These are phyloP conservation scores for Trichoderma polysporum DNA, from an alignment of 2,329 filamentous ascomycete genomes.

Conservation along the genomic window DNA sequence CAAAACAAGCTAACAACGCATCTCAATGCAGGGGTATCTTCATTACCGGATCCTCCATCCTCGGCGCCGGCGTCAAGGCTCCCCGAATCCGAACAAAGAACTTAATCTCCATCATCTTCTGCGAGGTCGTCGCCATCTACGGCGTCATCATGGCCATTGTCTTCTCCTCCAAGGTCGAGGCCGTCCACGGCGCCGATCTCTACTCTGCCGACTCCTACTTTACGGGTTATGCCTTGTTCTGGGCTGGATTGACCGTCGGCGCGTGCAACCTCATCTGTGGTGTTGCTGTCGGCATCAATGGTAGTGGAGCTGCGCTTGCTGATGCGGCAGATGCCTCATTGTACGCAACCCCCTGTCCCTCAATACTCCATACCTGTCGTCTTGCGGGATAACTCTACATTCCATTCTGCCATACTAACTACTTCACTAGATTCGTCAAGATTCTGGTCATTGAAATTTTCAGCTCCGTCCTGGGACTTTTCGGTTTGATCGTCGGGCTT, in stretches of 20 bases:
- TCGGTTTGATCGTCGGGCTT: constrained; percentile 92
- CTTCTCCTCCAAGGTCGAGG: constrained; percentile 83
- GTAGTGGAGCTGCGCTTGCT: constrained; percentile 90
- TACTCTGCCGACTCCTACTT: constrained; percentile 82
- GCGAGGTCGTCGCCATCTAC: constrained; percentile 99
- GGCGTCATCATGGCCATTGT: constrained; percentile 99
- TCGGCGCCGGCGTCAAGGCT: constrained; percentile 93
- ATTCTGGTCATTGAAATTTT: constrained; percentile 99
- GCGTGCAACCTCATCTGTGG: constrained; percentile 95
- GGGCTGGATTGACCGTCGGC: constrained; percentile 91
- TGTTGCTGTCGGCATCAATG: constrained; percentile 96
- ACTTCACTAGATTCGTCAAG: constrained; percentile 77
- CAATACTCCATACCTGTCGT: not conserved
- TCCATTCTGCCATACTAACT: constrained; percentile 26
- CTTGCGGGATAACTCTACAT: not conserved
- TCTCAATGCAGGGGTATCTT: constrained; percentile 82
- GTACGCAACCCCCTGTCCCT: constrained; percentile 52
- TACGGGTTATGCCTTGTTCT: constrained; percentile 93
- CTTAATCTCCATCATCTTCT: constrained; percentile 99
- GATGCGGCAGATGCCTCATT: constrained; percentile 90
- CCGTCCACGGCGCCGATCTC: constrained; percentile 61
- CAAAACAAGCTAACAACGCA: not conserved
- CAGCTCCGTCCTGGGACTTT: constrained; percentile 93
- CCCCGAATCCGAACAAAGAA: constrained; percentile 99
- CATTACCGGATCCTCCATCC: constrained; percentile 95